Evolutionary conservation across 331 rosid species (phyloP).

Genomic region (Rhamnella rubrinervis): DNA sequence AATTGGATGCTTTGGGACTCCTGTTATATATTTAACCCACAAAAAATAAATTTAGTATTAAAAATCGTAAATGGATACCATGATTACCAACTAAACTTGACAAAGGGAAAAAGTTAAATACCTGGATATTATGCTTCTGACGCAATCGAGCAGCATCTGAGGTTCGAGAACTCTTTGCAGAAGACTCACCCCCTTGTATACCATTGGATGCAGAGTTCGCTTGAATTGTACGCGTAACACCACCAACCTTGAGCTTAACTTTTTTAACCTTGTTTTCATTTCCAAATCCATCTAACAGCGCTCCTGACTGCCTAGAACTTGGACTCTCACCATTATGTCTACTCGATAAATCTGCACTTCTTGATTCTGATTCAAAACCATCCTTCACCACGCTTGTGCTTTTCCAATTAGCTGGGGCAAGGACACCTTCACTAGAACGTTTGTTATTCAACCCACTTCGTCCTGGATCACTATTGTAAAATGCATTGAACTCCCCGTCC

Average conservation of each 20-base stretch:
- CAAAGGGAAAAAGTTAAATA: slow-evolving; percentile 31
- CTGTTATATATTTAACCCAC: no score
- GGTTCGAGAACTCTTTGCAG: slow-evolving; percentile 48
- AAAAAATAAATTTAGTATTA: neutral
- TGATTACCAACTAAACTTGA: slow-evolving; percentile 12
- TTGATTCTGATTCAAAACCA: slow-evolving; percentile 43
- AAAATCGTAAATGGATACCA: neutral
- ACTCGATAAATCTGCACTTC: slow-evolving; percentile 41
- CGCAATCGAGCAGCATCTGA: slow-evolving; percentile 48
- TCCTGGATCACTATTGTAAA: slow-evolving; percentile 53
- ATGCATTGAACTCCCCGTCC: slow-evolving; percentile 47
- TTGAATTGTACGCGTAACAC: slow-evolving; percentile 75
- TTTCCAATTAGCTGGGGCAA: slow-evolving; percentile 93
- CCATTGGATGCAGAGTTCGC: slow-evolving; percentile 73
- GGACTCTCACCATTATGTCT: slow-evolving; percentile 53
- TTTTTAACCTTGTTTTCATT: slow-evolving; percentile 72
- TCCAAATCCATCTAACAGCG: slow-evolving; percentile 54
- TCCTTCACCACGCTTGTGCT: slow-evolving; percentile 50
- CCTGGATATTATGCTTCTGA: slow-evolving; percentile 62
- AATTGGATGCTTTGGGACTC: neutral
- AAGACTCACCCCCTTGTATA: slow-evolving; percentile 41
- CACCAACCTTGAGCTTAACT: slow-evolving; percentile 88
- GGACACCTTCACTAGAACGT: slow-evolving; percentile 78
- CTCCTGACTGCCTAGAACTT: slow-evolving; percentile 51
- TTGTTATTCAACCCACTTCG: slow-evolving; percentile 43